These are phyloP conservation scores for Penicillium desertorum DNA, from an alignment of 495 filamentous ascomycete species.

Conservation along the genomic window DNA sequence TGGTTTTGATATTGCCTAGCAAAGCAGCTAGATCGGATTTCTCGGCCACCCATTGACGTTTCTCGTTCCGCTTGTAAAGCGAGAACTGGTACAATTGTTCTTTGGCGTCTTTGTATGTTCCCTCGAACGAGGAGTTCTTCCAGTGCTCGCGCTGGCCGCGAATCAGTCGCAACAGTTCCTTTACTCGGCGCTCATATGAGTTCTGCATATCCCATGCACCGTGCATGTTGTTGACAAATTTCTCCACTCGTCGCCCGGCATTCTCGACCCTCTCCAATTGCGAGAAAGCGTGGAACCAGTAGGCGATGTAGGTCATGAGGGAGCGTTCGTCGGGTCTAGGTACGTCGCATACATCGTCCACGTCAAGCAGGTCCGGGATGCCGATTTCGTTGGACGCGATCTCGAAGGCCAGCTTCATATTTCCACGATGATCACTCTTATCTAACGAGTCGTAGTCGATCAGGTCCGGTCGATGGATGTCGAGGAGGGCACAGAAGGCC, in stretches of 20 bases:
- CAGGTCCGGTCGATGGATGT: constrained; percentile 94
- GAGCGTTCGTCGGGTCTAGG: constrained; percentile 92
- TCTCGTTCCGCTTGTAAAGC: constrained; percentile 81
- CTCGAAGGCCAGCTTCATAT: constrained; percentile 97
- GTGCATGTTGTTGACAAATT: constrained; percentile 98
- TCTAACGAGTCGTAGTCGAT: constrained; percentile 95
- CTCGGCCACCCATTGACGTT: constrained; percentile 93
- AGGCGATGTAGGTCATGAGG: constrained; percentile 98
- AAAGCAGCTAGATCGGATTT: constrained; percentile 92
- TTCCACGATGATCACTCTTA: constrained; percentile 90
- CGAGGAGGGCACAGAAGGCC: constrained; percentile 92
- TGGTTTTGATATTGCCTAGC: constrained; percentile 98
- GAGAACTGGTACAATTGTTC: constrained; percentile 78
- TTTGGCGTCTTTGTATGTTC: constrained; percentile 92
- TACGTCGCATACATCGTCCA: constrained; percentile 97
- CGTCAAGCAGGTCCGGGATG: constrained; percentile 91
- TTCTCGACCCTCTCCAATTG: constrained; percentile 98
- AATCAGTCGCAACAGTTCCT: constrained; percentile 72
- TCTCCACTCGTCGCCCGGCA: constrained; percentile 92
- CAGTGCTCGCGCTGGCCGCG: constrained; percentile 68
- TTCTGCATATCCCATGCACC: constrained; percentile 99
- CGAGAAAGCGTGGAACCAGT: constrained; percentile 99
- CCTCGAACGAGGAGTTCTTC: constrained; percentile 78
- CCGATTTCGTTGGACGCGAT: constrained; percentile 95
- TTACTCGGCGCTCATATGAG: constrained; percentile 87